Conservation (phyloP, 192 early-diverging fungal genomes). For the Coemansia sp. region DNA sequence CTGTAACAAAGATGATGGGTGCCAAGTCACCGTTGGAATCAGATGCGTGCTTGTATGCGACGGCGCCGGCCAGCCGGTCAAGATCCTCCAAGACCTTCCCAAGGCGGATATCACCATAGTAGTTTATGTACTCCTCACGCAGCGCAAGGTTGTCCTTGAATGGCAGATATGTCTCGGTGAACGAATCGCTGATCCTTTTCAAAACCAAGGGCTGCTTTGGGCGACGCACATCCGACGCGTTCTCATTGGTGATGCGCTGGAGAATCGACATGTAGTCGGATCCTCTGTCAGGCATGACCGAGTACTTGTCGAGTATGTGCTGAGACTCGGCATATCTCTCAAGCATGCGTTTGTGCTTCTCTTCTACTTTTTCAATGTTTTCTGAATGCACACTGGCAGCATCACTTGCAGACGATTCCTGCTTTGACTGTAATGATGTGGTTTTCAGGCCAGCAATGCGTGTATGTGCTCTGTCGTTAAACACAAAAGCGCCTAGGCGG, state of each 20-base stretch:
- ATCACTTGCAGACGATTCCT: conserved; percentile 7
- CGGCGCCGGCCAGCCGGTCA: conserved; percentile 80
- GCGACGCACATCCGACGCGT: conserved; percentile 25
- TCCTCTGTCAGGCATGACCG: conserved; percentile 47
- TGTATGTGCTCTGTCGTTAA: neutral
- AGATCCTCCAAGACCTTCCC: conserved; percentile 87
- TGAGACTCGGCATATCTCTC: conserved; percentile 45
- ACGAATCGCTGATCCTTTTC: conserved; percentile 69
- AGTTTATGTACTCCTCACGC: conserved; percentile 78
- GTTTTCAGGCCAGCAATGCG: conserved; percentile 19
- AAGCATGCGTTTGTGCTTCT: conserved; percentile 52
- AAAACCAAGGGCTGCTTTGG: conserved; percentile 51
- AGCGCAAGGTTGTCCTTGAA: conserved; percentile 74
- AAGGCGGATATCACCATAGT: conserved; percentile 70
- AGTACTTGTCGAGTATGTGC: conserved; percentile 51
- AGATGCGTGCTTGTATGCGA: conserved; percentile 75
- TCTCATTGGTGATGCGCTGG: conserved; percentile 47
- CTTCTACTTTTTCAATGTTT: conserved; percentile 25
- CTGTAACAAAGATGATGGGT: conserved; percentile 80
- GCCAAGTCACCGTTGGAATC: conserved; percentile 55
- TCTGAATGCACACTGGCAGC: conserved; percentile 9
- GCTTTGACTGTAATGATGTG: conserved; percentile 11
- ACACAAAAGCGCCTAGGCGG: neutral
- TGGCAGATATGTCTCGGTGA: conserved; percentile 74
- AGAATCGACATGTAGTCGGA: conserved; percentile 52